These are phyloP conservation scores for Vinca major DNA, from an alignment of 305 asterid genomes.

Conservation along the genomic window DNA sequence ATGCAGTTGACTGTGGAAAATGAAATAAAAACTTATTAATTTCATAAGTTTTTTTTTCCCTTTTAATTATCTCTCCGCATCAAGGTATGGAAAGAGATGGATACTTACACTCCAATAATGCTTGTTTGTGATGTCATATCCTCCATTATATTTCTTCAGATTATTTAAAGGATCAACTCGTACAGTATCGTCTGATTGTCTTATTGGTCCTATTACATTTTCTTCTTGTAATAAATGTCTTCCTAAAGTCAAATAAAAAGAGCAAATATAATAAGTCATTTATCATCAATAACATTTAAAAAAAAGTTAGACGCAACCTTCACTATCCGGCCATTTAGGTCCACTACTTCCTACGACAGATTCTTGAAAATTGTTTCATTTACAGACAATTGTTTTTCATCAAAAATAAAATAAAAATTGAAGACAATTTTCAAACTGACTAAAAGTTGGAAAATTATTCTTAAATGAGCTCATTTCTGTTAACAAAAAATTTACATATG, in stretches of 20 bases:
- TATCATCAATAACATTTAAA: background rate
- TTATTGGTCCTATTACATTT: constrained; percentile 10
- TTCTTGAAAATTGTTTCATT: too few relatives aligned
- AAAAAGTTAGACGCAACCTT: background rate
- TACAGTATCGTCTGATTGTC: constrained; percentile 34
- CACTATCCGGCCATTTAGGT: too few relatives aligned
- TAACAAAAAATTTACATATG: too few relatives aligned
- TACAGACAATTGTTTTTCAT: too few relatives aligned
- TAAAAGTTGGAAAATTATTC: too few relatives aligned
- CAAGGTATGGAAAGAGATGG: too few relatives aligned
- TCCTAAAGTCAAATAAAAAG: constrained; percentile 26
- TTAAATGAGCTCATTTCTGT: too few relatives aligned
- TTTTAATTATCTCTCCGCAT: too few relatives aligned
- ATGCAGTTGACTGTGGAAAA: constrained; percentile 57
- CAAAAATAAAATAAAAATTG: too few relatives aligned
- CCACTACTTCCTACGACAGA: too few relatives aligned
- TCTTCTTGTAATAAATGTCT: constrained; percentile 29
- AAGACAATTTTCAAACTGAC: too few relatives aligned
- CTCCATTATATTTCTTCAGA: constrained; percentile 73
- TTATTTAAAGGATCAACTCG: constrained; percentile 59
- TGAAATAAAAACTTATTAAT: background rate
- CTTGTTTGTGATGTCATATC: constrained; percentile 57
- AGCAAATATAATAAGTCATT: background rate
- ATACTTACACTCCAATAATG: constrained; percentile 77
- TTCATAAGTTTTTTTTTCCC: too few relatives aligned